Conservation (phyloP, 345 rosid genomes). For the Geranium rotundifolium region DNA sequence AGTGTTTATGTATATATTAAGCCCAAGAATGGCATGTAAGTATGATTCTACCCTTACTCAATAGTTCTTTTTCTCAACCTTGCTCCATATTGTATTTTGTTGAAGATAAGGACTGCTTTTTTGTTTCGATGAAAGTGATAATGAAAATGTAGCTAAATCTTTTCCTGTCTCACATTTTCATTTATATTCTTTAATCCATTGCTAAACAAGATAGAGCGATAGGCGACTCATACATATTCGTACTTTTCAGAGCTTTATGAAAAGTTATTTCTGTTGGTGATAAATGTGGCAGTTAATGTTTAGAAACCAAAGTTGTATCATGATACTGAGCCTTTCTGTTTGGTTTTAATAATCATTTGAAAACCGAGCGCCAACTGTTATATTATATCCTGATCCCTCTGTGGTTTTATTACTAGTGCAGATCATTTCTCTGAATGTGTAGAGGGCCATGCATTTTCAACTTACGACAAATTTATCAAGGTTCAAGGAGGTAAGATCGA, state of each 20-base stretch:
- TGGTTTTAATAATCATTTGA: neutral
- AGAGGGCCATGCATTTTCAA: constrained; percentile 81
- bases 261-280: neutral
- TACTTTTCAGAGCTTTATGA: neutral
- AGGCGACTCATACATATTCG: neutral
- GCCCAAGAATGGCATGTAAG: constrained; percentile 99
- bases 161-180: neutral
- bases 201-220: neutral
- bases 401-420: constrained; percentile 20
- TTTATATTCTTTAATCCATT: neutral
- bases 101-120: neutral
- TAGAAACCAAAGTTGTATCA: neutral
- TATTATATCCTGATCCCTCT: neutral
- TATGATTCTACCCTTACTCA: constrained; percentile 4
- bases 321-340: neutral
- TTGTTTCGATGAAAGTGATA: neutral
- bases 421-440: constrained; percentile 97
- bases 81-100: neutral
- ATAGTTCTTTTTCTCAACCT: neutral
- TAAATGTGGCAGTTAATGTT: neutral
- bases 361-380: too few species aligned
- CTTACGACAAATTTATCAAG: constrained; percentile 93
- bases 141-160: neutral
- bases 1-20: constrained; percentile 63
- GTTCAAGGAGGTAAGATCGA: constrained; percentile 56